Evolutionary conservation across 1,284 basidiomycete species (phyloP).

Genomic region (Sporisorium scitamineum): DNA sequence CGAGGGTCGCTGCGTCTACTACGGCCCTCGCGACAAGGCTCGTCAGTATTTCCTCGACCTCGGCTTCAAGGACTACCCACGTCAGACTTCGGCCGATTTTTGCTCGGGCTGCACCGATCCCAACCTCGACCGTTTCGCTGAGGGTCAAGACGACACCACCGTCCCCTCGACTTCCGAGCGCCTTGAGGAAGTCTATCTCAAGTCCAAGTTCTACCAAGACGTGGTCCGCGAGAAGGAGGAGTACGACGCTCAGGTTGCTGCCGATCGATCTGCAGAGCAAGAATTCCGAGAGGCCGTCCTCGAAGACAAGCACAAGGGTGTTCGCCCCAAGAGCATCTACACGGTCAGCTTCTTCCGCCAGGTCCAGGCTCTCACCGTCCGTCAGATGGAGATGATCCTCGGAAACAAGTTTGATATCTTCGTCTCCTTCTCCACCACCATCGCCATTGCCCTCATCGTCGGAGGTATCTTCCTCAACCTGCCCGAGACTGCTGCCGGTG

Average conservation of each 20-base stretch:
- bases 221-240: constrained; percentile 67
- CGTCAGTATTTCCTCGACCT: constrained; percentile 77
- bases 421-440: constrained; percentile 66
- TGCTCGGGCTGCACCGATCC: constrained; percentile 75
- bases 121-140: constrained; percentile 75
- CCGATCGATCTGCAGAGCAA: constrained; percentile 30
- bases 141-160: constrained; percentile 27
- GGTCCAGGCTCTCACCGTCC: constrained; percentile 74
- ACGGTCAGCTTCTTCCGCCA: constrained; percentile 36
- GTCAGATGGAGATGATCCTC: constrained; percentile 81
- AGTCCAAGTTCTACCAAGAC: constrained; percentile 39
- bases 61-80: constrained; percentile 76
- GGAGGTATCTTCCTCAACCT: constrained; percentile 78
- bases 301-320: constrained; percentile 47
- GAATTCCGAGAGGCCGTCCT: constrained; percentile 45
- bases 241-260: constrained; percentile 39
- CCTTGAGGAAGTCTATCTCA: constrained; percentile 44
- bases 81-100: constrained; percentile 77
- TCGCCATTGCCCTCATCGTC: constrained; percentile 76
- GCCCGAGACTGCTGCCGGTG: constrained; percentile 53
- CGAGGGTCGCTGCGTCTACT: constrained; percentile 84
- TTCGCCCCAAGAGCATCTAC: constrained; percentile 38
- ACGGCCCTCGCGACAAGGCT: constrained; percentile 79
- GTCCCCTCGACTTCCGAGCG: constrained; percentile 50
- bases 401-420: constrained; percentile 84